Evolutionary conservation across 768 basidiomycete species (phyloP).

Genomic region (Russula olivacea): DNA sequence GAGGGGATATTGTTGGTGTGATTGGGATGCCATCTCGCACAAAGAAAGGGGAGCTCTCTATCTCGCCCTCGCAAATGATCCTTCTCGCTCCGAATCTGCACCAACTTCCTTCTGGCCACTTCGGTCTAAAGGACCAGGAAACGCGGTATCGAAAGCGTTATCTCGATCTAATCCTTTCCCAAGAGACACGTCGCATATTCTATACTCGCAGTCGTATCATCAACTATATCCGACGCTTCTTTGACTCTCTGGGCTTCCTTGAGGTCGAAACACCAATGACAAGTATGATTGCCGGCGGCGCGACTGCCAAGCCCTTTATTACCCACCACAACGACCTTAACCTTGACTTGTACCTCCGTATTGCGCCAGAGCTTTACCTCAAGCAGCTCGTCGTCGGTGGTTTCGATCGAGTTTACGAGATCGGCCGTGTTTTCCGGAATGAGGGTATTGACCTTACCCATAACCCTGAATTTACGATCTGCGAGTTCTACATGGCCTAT

Average conservation of each 20-base stretch:
- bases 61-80: constrained; percentile 70
- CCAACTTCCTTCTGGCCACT: constrained; percentile 88
- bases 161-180: constrained; percentile 94
- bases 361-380: constrained; percentile 96
- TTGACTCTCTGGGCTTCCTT: constrained; percentile 89
- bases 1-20: constrained; percentile 96
- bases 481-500: constrained; percentile 99
- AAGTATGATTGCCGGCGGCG: constrained; percentile 92
- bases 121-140: constrained; percentile 95
- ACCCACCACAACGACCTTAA: constrained; percentile 99
- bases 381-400: constrained; percentile 98
- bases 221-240: constrained; percentile 87
- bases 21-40: constrained; percentile 84
- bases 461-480: constrained; percentile 98
- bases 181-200: constrained; percentile 84
- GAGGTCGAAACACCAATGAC: constrained; percentile 99
- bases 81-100: constrained; percentile 96
- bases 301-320: constrained; percentile 97
- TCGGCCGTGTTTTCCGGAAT: constrained; percentile 96
- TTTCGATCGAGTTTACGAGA: constrained; percentile 96
- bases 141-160: constrained; percentile 98
- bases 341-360: constrained; percentile 92
- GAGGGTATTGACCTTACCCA: constrained; percentile 99
- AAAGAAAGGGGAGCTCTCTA: constrained; percentile 92
- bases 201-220: constrained; percentile 83